phyloP scores from a whole-genome alignment of 2,329 filamentous ascomycete species.

The Arthrobotrys sinensis region DNA sequence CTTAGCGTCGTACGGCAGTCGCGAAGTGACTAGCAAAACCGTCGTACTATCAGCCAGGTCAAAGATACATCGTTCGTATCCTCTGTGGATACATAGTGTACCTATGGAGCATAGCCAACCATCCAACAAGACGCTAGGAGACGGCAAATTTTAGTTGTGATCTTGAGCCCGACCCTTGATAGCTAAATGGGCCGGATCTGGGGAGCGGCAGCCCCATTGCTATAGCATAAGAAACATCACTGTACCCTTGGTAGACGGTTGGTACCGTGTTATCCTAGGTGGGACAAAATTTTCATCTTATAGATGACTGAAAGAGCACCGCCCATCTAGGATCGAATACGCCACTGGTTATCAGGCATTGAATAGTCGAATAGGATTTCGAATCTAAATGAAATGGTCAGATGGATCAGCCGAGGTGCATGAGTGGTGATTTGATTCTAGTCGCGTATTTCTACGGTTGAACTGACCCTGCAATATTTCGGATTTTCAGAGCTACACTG shows the following conservation, averaged over 20 bases:
- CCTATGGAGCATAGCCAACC: neutral
- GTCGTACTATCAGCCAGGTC: neutral
- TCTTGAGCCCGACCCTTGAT: neutral
- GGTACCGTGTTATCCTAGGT: neutral
- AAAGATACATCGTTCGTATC: neutral
- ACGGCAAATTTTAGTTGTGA: neutral
- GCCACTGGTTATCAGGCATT: neutral
- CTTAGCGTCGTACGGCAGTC: conserved; percentile 6
- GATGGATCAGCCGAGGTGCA: neutral
- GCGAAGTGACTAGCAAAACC: conserved; percentile 6
- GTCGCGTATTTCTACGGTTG: too few relatives aligned
- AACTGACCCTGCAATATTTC: too few relatives aligned
- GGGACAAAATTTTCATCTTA: neutral
- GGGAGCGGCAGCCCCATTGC: neutral
- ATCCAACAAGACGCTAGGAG: neutral
- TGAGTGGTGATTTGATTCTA: too few relatives aligned
- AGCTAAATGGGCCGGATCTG: neutral
- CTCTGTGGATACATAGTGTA: neutral
- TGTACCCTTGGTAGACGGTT: neutral
- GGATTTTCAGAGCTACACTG: too few relatives aligned
- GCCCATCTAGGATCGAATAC: conserved; percentile 6
- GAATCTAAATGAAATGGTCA: neutral
- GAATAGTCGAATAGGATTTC: neutral
- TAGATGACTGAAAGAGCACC: neutral
- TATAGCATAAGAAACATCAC: neutral